Conservation (phyloP, 306 rosid species). For the Malus asiatica region DNA sequence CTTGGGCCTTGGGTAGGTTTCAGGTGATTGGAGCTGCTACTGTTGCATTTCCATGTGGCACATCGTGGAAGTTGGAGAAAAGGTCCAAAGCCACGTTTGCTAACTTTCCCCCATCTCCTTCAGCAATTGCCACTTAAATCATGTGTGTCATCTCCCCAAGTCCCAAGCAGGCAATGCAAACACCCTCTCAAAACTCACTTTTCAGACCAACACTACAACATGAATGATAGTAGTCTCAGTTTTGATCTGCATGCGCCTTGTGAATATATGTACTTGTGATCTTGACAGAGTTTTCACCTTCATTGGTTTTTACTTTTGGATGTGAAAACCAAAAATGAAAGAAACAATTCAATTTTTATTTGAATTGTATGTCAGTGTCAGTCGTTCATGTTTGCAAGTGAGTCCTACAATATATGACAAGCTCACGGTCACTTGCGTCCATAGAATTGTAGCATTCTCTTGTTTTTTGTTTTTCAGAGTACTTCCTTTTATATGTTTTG, state of each 20-base stretch:
- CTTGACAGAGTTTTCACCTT: neutral
- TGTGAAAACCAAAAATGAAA: neutral
- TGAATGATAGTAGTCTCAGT: neutral
- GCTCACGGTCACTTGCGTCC: too few species aligned
- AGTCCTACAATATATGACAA: too few species aligned
- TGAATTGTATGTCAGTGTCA: neutral
- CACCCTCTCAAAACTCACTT: neutral
- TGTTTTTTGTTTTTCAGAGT: neutral
- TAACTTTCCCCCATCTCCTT: constrained; percentile 1
- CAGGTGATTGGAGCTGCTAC: neutral
- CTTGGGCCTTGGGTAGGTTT: neutral
- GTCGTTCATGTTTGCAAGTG: too few species aligned
- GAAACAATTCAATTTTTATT: too few species aligned
- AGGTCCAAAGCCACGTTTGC: constrained; percentile 41
- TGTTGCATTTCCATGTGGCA: constrained; percentile 36
- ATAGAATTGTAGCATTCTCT: neutral
- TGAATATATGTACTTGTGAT: neutral
- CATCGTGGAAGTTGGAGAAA: constrained; percentile 30
- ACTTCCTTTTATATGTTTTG: neutral
- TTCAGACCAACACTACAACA: neutral
- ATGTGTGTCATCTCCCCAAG: constrained; percentile 19
- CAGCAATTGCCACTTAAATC: constrained; percentile 14
- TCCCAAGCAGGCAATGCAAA: neutral
- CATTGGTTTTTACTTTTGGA: neutral
- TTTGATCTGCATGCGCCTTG: neutral